These are phyloP conservation scores for Botrytis cinerea DNA, from an alignment of 2,329 filamentous ascomycete species.

Conservation along the genomic window DNA sequence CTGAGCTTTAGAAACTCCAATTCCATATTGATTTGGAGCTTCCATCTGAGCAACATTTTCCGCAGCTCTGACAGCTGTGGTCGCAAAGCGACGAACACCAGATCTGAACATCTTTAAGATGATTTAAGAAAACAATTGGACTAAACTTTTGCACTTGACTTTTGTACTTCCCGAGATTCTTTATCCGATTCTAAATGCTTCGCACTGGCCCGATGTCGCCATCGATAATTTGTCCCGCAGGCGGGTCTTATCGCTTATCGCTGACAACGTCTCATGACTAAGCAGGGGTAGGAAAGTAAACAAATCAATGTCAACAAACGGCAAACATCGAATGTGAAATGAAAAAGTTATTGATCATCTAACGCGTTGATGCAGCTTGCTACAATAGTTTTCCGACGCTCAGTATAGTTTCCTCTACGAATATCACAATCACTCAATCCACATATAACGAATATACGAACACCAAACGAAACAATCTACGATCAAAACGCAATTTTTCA, in stretches of 20 bases:
- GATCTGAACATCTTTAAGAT: conserved; percentile 54
- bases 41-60: conserved; percentile 50
- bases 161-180: conserved; percentile 1
- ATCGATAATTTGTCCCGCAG: conserved; percentile 1
- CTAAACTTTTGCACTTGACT: neutral
- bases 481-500: conserved; percentile 1
- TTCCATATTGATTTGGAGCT: conserved; percentile 55
- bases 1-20: conserved; percentile 67
- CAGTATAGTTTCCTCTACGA: neutral
- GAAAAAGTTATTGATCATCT: conserved; percentile 7
- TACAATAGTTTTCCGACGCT: neutral
- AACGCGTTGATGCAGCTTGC: neutral
- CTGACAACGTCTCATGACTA: conserved; percentile 7
- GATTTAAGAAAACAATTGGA: neutral
- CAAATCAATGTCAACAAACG: conserved; percentile 25
- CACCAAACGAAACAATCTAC: neutral
- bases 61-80: conserved; percentile 52
- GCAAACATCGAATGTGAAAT: conserved; percentile 2
- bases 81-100: conserved; percentile 57
- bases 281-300: conserved; percentile 24
- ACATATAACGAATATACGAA: neutral
- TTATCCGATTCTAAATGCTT: conserved; percentile 8
- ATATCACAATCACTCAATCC: neutral
- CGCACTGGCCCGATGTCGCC: conserved; percentile 10
- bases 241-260: conserved; percentile 25